Evolutionary conservation across 106 monocot species (phyloP).

Genomic region (Dioscorea zingiberensis): DNA sequence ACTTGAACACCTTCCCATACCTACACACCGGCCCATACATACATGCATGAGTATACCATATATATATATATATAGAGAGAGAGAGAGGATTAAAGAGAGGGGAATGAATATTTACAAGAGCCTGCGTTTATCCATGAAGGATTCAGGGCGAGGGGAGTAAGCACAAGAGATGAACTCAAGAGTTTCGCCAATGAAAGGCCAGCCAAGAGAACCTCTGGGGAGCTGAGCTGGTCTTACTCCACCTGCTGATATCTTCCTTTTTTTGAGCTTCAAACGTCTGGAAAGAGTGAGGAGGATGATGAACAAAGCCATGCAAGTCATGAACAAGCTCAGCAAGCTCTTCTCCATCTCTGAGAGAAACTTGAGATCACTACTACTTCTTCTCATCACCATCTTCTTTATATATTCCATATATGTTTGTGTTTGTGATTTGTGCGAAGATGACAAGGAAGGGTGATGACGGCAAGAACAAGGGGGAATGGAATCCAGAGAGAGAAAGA

Average conservation of each 20-base stretch:
- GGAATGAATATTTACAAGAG: too few species aligned
- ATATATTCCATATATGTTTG: too few species aligned
- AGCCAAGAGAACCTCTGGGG: slow-evolving; percentile 65
- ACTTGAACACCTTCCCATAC: slow-evolving; percentile 89
- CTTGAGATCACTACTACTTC: too few species aligned
- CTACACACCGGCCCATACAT: too few species aligned
- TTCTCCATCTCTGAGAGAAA: too few species aligned
- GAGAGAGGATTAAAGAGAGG: too few species aligned
- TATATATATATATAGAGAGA: too few species aligned
- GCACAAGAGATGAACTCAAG: slow-evolving; percentile 83
- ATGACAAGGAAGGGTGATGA: background rate
- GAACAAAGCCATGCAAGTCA: background rate
- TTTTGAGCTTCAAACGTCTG: background rate
- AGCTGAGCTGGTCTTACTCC: slow-evolving; percentile 7
- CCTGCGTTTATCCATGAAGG: slow-evolving; percentile 88
- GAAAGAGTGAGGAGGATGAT: background rate
- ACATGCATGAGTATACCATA: too few species aligned
- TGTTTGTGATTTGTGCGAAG: too few species aligned
- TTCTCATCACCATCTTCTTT: too few species aligned
- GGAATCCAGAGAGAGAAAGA: background rate
- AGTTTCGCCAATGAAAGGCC: slow-evolving; percentile 88
- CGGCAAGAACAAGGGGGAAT: background rate
- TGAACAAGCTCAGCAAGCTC: slow-evolving; percentile 1
- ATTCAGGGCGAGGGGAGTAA: slow-evolving; percentile 67
- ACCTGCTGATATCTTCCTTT: slow-evolving; percentile 1